Conservation (phyloP, 2,329 filamentous ascomycete species). For the Pseudocercospora eumusae region DNA sequence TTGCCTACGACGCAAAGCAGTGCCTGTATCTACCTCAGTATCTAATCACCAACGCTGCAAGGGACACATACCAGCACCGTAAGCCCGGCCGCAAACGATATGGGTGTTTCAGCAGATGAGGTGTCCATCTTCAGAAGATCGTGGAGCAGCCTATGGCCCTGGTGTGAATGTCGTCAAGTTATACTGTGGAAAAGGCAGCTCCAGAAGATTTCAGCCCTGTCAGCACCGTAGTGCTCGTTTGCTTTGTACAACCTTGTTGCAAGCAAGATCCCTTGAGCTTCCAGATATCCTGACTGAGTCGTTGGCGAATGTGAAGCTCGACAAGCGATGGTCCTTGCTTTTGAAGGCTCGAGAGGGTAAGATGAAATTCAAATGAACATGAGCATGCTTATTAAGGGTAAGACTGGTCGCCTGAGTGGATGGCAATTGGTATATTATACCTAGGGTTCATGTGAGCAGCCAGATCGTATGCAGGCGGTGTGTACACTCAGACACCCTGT, state of each 20-base stretch:
- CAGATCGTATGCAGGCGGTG: neutral
- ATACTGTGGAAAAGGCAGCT: neutral
- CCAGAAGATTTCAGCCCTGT: neutral
- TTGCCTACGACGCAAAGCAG: slow-evolving; percentile 24
- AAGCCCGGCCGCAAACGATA: slow-evolving; percentile 10
- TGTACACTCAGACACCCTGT: neutral
- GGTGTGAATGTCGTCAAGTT: neutral
- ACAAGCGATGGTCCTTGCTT: too few relatives aligned
- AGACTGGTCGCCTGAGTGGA: neutral
- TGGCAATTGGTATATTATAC: neutral
- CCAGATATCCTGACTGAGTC: neutral
- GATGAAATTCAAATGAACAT: neutral
- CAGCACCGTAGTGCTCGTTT: neutral
- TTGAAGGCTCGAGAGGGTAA: too few relatives aligned
- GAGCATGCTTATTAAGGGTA: neutral
- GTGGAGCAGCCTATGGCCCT: neutral
- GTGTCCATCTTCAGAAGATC: slow-evolving; percentile 10
- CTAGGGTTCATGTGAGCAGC: neutral
- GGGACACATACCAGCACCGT: slow-evolving; percentile 20
- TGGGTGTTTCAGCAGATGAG: neutral
- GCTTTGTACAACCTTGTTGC: neutral
- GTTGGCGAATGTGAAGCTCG: neutral
- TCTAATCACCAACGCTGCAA: neutral
- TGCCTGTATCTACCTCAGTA: slow-evolving; percentile 19
- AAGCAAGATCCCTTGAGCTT: too few relatives aligned